Percentiles rank a stretch among this genome's conserved stretches.
phyloP scores from a whole-genome alignment of 2,329 filamentous ascomycete species.

The Aspergillus felis region DNA sequence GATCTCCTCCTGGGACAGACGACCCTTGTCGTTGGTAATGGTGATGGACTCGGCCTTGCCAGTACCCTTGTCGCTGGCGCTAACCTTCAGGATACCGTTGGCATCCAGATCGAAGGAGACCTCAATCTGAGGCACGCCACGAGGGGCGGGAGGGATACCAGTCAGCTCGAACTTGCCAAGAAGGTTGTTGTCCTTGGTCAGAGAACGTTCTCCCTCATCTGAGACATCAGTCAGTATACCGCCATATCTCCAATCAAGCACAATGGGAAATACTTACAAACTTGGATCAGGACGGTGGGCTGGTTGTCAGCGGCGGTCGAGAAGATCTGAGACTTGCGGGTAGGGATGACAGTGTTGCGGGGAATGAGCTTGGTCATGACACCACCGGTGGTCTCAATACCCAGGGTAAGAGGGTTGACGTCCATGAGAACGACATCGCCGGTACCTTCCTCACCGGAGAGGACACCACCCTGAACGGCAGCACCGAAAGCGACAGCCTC shows the following conservation, averaged over 20 bases:
- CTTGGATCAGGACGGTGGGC: constrained; percentile 90
- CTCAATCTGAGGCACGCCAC: constrained; percentile 96
- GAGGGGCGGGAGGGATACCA: constrained; percentile 88
- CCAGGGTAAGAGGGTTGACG: constrained; percentile 91
- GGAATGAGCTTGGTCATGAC: constrained; percentile 97
- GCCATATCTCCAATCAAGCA: neutral
- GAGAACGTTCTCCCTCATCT: constrained; percentile 81
- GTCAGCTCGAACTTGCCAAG: constrained; percentile 98
- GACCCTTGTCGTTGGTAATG: constrained; percentile 99
- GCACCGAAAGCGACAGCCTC: constrained; percentile 98
- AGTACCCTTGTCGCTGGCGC: constrained; percentile 94
- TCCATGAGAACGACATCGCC: constrained; percentile 88
- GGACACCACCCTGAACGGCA: constrained; percentile 92
- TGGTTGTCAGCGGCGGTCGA: constrained; percentile 96
- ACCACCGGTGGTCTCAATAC: constrained; percentile 95
- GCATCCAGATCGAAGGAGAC: constrained; percentile 96
- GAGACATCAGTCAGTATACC: constrained; percentile 15
- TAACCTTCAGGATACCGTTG: constrained; percentile 97
- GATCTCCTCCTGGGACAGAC: constrained; percentile 92
- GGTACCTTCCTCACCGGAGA: constrained; percentile 81
- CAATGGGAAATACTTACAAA: constrained; percentile 50
- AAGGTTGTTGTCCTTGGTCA: constrained; percentile 96
- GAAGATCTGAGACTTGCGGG: constrained; percentile 97
- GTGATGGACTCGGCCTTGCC: constrained; percentile 97
- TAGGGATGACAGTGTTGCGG: constrained; percentile 91